A percentile compares a stretch with the other conserved stretches of the same genome.
These are phyloP conservation scores for Elsinoe batatas DNA, from an alignment of 2,329 filamentous ascomycete genomes.

Conservation along the genomic window DNA sequence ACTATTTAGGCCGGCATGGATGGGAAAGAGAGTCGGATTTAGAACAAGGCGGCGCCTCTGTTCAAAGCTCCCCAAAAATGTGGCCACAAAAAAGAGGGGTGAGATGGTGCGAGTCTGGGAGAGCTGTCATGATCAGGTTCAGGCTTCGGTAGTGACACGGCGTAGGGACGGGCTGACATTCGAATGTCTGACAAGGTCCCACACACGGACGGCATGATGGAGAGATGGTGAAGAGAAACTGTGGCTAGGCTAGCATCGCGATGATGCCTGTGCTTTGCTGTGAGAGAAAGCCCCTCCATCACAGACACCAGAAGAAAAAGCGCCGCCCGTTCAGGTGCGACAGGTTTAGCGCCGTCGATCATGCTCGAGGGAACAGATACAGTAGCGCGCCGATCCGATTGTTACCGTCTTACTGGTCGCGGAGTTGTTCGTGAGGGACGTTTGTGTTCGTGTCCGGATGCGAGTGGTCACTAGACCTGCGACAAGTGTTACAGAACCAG, in stretches of 20 bases:
- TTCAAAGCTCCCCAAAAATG: not conserved
- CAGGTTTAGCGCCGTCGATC: conserved; percentile 12
- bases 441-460: not conserved
- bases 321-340: conserved; percentile 9
- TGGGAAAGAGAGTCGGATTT: conserved; percentile 4
- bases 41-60: conserved; percentile 10
- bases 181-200: not conserved
- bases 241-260: conserved; percentile 8
- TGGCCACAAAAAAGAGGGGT: too few relatives aligned
- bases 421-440: not conserved
- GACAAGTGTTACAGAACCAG: not conserved
- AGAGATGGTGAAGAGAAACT: not conserved
- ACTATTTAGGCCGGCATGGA: conserved; percentile 12
- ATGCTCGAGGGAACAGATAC: not conserved
- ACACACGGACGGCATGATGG: not conserved
- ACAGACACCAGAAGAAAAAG: not conserved
- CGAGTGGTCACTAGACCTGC: not conserved
- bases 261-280: conserved; percentile 5
- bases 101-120: not conserved
- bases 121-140: not conserved
- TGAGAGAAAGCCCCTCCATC: conserved; percentile 2
- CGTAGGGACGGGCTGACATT: too few relatives aligned
- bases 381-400: conserved; percentile 12
- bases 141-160: too few relatives aligned
- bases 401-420: conserved; percentile 11